Base-by-base conservation (phyloP, 2,329 filamentous ascomycete species). In the Ascochyta lentis region DNA sequence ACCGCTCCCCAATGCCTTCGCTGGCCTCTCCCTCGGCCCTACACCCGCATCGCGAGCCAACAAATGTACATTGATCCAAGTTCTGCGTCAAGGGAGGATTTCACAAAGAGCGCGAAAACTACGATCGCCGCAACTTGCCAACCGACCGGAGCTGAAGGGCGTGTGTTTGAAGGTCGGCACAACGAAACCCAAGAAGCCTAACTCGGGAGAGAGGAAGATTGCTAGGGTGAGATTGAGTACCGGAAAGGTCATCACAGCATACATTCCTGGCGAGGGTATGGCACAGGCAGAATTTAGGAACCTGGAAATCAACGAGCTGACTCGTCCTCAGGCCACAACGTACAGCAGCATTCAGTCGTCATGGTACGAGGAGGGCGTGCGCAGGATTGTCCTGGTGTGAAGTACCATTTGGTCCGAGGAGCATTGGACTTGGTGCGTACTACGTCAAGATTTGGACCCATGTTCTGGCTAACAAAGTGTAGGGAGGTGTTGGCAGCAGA, bases 301-400 rank as follows among this genome's bases (percentile, higher is more conserved):
- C 31, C 37, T 58, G 4, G 22, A 56, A 22, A 42, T 22, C 33
- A 24, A 12, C 29, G 23, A 23, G 50, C 58, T 66, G 56, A 66
- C 46, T 16, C 33, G 49, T 19, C 22, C 56, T 3, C 64, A 86
- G 85, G 95, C 44, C 95, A 99, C 80, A 99, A 98, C 78, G 93
- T 98, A 64, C 94, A 98, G 83, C 95, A 98, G 84, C 96, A 99
- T 82, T 96, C 90, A 69, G 95, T 99, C 42, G 95, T 99, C 52
- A 82, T 98, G 64, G 93, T 99, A n/a, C 84, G 95, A 64, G 95
- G 95, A 55, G 95, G 95, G 2, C 84, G 95, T 74, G 88, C 87
- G 63, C 95, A 98, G 84, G 95, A 99, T 87, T 99, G 95, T 81
- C 95, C 95, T 59, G 95, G 95, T 88, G 95, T 99, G 78, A 89